Base-by-base conservation (phyloP, 2,329 filamentous ascomycete genomes). In the Microdochium nivale region DNA sequence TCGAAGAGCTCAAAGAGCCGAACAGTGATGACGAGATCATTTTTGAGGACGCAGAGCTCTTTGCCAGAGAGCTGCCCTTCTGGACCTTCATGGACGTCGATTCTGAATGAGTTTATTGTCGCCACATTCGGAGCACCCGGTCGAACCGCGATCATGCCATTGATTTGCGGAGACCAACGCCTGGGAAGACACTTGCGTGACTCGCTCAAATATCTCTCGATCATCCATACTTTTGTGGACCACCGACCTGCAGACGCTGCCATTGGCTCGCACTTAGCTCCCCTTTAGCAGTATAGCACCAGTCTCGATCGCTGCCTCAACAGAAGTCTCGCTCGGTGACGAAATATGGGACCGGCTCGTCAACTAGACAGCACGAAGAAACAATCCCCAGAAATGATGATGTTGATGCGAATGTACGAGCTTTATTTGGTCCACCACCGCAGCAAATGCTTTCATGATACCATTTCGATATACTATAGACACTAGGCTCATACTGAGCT, bases 41-140 rank as follows among this genome's bases (percentile, higher is more conserved):
- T 23, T 56, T 63, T 27, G 64, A 66, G 13, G 62, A 65, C 37
- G 55, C 57, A 21, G 62, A 65, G 51, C 19, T 62, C 10, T 59
- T 64, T 37, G 59, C 61, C 24, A 58, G 57, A 21, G 63, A 67
- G 53, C 50, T 67, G 14, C 65, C 64, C 19, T 66, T 64, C 50
- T 67, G 62, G 55, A 63, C 59, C 24, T 58, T 64, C 9, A 67
- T 66, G 63, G 65, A 65, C 40, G 61, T 65, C 48, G 65, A 67
- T 48, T 65, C 64, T 35, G 57, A 62, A 47, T 59, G 54, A 56
- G 47, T 11, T 4, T 11, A 3, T 19, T 8, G 10, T 13, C 7
- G 8, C 40, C 19, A 11, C 40, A n/a, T n/a, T 44, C 4, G 40
- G 13, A 13, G 16, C 14, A 13, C 40, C 21, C 9, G n/a, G 13